Evolutionary conservation across 495 filamentous ascomycete species (phyloP), one percentile per base, ranked within the genome.

Genomic region (Tuber indicum): DNA sequence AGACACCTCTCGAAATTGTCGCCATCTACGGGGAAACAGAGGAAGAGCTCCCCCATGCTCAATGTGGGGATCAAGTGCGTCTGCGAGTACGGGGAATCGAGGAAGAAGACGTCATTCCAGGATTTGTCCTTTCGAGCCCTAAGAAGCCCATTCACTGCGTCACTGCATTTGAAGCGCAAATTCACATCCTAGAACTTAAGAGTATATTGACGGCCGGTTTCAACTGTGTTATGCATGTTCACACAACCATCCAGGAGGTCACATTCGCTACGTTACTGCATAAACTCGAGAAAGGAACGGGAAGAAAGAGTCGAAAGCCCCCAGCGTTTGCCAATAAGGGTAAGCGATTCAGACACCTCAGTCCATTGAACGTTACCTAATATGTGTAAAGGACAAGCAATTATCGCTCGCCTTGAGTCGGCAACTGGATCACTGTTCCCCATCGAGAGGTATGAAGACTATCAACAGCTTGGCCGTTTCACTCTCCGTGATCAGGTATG

Each of bases 91-190:
- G 94, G 75, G 96, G 96, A 79, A 91, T 96, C 46, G 96, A 99
- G 86, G 96, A 99, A 86, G 96, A 99, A 86, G 96, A 98, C 78
- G 92, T 99, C 81, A 86, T 94, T 76, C 94, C 95, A n/a, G 96
- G 96, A 42, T 99, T 97, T 86, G 96, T 99, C 46, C 89, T 99
- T 23, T 97, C 96, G 87, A 94, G 93, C 32, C 91, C 92, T 21
- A 94, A 94, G 86, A 91, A 95, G 75, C 90, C 93, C 12, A 96
- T 98, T 7, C 92, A 98, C 85, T 94, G 92, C 82, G 96, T 99
- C 32, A 85, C 87, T 49, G 86, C 91, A 45, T 99, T 99, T 79
- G 96, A 99, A 86, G 96, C 96, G 12, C 97, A 99, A 86, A 97
- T 99, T 81, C 89, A 92, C 72, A 91, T 98, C 71, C 86, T 99